Base-by-base conservation (phyloP, 1,284 basidiomycete species). In the Naganishia liquefaciens region DNA sequence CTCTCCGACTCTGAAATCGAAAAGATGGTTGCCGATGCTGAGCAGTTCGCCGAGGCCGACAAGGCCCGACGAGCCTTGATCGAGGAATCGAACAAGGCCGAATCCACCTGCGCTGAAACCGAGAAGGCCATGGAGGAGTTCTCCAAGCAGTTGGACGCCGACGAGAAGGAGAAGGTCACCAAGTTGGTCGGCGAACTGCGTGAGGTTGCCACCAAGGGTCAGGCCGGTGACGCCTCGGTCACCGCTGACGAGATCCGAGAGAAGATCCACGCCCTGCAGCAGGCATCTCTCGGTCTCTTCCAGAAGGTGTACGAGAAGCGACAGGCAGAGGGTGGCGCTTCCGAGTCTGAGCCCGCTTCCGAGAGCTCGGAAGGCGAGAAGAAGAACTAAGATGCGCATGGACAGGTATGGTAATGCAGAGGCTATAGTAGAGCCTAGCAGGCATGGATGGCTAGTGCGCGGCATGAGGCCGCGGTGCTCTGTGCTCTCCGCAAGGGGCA, bases 1-100 rank as follows among this genome's bases (percentile, higher is more conserved):
- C 87, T 99, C 62, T 90, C 85, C 69, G 93, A 98, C 82, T 89
- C 89, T 81, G 95, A 99, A 77, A 98, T 99, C 71, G 93, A 97
- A 83, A 88, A 88, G 78, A 98, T 99, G 95, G 88, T 99, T 65
- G 80, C 88, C 43, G 94, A 99, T 73, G 88, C 94, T 65, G 95
- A 99, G 82, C 84, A 92, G 79, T 93, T 87, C 76, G 93, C 93
- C 51, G 93, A 95, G 82, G 79, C 86, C 11, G 93, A 96, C 82
- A 95, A 96, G 84, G 84, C 84, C 60, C 88, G 94, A 77, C 88
- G 89, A 76, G 77, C 83, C 61, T 84, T 98, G 69, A 98, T 99
- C 70, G 95, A 99, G 84, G 92, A 96, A 80, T 86, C 93, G 65
- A 99, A 99, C 86, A 91, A 91, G 81, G 95, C 92, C 54, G 93